A percentile compares a stretch with the other conserved stretches of the same genome.
Evolutionary conservation across 257 asterid genomes (phyloP).

Genomic region (Verbena officinalis): DNA sequence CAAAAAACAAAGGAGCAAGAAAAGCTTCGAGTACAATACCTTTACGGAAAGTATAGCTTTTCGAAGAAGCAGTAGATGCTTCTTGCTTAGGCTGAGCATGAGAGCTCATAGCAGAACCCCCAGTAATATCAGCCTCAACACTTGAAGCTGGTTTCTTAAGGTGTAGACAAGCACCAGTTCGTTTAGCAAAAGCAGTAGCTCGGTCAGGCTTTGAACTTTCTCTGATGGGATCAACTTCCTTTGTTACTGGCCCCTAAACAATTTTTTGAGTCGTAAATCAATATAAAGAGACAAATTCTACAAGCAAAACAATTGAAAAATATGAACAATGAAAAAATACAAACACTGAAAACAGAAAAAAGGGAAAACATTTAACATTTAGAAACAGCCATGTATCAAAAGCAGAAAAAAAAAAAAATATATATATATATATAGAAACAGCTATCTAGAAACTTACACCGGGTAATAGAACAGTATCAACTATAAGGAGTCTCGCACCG

Average conservation of each 20-base stretch:
- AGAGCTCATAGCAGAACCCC: slow-evolving; percentile 57
- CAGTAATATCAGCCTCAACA: slow-evolving; percentile 73
- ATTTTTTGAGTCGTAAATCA: slow-evolving; percentile 12
- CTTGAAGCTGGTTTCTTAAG: slow-evolving; percentile 75
- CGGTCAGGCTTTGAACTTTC: slow-evolving; percentile 73
- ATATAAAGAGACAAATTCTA: neutral
- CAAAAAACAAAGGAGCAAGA: slow-evolving; percentile 1
- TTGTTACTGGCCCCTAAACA: slow-evolving; percentile 61
- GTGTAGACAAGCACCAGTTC: slow-evolving; percentile 55
- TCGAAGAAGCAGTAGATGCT: slow-evolving; percentile 78
- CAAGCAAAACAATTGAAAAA: slow-evolving; percentile 10
- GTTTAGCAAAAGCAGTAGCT: slow-evolving; percentile 62
- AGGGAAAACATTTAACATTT: too few relatives aligned
- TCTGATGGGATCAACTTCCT: slow-evolving; percentile 65
- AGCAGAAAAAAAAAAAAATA: too few relatives aligned
- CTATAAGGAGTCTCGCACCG: slow-evolving; percentile 65
- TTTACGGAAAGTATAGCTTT: slow-evolving; percentile 62
- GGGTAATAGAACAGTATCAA: slow-evolving; percentile 66
- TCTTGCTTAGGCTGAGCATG: slow-evolving; percentile 80
- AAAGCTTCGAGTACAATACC: slow-evolving; percentile 43
- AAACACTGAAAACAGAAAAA: too few relatives aligned
- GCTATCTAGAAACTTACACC: slow-evolving; percentile 58
- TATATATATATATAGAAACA: neutral
- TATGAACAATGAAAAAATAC: slow-evolving; percentile 1
- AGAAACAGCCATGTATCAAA: slow-evolving; percentile 5